Conservation (phyloP, 106 monocot genomes). For the Posidonia australis region DNA sequence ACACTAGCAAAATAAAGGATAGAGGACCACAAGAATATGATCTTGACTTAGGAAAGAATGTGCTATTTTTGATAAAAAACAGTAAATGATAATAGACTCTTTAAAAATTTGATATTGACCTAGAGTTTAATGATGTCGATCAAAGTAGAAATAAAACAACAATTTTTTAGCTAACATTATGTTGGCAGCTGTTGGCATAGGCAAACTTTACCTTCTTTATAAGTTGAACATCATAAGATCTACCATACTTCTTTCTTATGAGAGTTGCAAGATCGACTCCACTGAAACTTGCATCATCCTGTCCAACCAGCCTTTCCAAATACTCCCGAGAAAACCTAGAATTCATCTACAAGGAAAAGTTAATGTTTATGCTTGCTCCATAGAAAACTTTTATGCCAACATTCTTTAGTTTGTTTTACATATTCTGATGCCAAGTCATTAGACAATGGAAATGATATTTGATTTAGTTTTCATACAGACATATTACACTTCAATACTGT, state of each 20-base stretch:
- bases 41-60: background rate
- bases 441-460: no score
- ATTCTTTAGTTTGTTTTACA: no score
- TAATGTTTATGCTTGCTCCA: no score
- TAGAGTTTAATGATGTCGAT: background rate
- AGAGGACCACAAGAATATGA: background rate
- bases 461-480: no score
- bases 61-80: background rate
- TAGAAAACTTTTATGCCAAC: no score
- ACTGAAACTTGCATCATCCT: conserved; percentile 70
- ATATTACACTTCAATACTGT: no score
- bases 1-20: background rate
- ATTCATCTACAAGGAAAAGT: conserved; percentile 28
- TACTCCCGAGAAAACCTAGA: conserved; percentile 50
- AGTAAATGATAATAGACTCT: background rate
- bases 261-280: conserved; percentile 93
- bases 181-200: background rate
- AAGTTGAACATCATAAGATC: conserved; percentile 97
- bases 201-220: conserved; percentile 65
- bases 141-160: background rate
- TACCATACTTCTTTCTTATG: conserved; percentile 91
- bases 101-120: background rate
- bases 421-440: no score
- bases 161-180: background rate
- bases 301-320: conserved; percentile 72